Base-by-base conservation (phyloP, 208 protist genomes). In the Trypanosoma lewisi region DNA sequence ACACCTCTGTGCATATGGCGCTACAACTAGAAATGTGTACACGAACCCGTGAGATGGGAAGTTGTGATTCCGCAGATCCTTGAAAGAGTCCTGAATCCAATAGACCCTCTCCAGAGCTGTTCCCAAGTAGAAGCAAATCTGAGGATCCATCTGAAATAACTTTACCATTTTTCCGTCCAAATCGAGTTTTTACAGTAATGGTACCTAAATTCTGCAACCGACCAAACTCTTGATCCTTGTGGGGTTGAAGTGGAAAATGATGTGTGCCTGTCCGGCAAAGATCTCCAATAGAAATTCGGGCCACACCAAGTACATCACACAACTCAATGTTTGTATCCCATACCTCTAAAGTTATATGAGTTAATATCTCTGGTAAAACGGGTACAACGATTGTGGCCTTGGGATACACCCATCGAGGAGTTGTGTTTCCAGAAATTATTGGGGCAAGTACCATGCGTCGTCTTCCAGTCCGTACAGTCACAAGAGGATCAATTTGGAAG, bases 301-400 rank as follows among this genome's bases (percentile, higher is more conserved):
- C 83, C 41, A 83, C 75, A 50, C 89, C 85, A 31, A 95, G 71
- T n/a, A 75, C 67, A 50, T 87, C 86, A 42, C 74, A 80, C 44
- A 87, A 75, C 47, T 92, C 82, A 33, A 87, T 69, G 42, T 89
- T 73, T 44, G 86, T 86, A 63, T 91, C 84, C 72, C 81, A 95
- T 4, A 95, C 80, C 34, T 73, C 67, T 17, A 73, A 56, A 45
- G 53, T 61, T 30, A 73, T 34, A 56, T 66, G 44, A 41, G 63
- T 63, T 31, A 91, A 75, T 49, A 70, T 19, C 12, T 62, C 62
- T 4, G 65, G 61, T 36, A 62, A 51, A 17, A 95, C 64, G 34
- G 80, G 83, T 63, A 95, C 55, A 42, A 90, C 42, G 51, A 87
- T 75, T 31, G 63, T 76, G 25, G 73, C 66, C 41, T 68, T 65